Evolutionary conservation across 495 filamentous ascomycete species (phyloP).

Genomic region (Lophiostoma macrostomum): DNA sequence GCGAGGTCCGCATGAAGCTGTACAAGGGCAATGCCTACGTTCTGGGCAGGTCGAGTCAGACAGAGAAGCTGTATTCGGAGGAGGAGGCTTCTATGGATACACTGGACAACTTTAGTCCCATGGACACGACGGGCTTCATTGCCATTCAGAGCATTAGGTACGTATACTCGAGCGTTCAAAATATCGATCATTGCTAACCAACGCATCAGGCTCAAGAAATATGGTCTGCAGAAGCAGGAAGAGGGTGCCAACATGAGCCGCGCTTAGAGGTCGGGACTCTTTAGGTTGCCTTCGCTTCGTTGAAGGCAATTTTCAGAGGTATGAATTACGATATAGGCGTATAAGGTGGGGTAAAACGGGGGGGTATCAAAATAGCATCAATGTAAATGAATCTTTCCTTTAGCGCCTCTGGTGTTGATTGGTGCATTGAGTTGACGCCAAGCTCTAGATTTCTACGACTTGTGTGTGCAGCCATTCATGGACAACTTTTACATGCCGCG

Average conservation of each 20-base stretch:
- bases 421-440: too few species aligned
- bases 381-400: too few species aligned
- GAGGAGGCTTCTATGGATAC: constrained; percentile 84
- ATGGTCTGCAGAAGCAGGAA: constrained; percentile 65
- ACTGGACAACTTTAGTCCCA: constrained; percentile 73
- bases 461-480: too few species aligned
- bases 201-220: constrained; percentile 73
- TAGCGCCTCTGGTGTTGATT: too few species aligned
- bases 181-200: background rate
- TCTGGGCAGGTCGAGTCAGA: constrained; percentile 70
- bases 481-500: too few species aligned
- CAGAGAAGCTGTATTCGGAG: constrained; percentile 82
- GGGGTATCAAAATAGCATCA: too few species aligned
- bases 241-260: constrained; percentile 43
- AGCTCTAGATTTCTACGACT: too few species aligned
- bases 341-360: too few species aligned
- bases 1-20: constrained; percentile 60
- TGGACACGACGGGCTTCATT: constrained; percentile 77
- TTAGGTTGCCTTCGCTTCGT: too few species aligned
- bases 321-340: too few species aligned
- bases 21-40: constrained; percentile 79
- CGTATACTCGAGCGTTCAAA: background rate
- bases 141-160: constrained; percentile 65
- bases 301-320: too few species aligned
- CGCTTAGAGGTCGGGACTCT: too few species aligned